A percentile compares a stretch with the other conserved stretches of the same genome.
These are phyloP conservation scores for Lotmaria passim DNA, from an alignment of 208 protist genomes.

Conservation along the genomic window DNA sequence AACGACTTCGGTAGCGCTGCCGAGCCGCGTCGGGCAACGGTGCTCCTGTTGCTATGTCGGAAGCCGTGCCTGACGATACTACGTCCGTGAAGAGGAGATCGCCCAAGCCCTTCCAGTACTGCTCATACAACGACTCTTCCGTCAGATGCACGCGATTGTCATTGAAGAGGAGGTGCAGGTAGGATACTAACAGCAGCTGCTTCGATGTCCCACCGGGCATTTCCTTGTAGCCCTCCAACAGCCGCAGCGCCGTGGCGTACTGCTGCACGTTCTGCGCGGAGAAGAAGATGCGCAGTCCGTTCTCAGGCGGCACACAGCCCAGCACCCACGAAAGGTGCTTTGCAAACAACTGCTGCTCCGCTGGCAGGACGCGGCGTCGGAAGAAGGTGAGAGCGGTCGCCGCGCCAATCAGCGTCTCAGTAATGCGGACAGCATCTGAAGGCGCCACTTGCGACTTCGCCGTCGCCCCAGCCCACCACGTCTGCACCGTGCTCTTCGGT, in stretches of 20 bases:
- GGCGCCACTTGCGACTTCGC: neutral
- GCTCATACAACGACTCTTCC: conserved; percentile 23
- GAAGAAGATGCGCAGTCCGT: conserved; percentile 25
- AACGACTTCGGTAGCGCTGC: conserved; percentile 24
- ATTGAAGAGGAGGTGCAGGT: conserved; percentile 14
- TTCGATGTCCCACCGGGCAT: neutral
- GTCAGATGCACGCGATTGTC: conserved; percentile 14
- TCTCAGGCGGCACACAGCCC: conserved; percentile 15
- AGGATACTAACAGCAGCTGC: conserved; percentile 21
- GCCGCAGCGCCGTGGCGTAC: conserved; percentile 12
- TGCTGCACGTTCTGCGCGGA: conserved; percentile 19
- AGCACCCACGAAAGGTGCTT: conserved; percentile 29
- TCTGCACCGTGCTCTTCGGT: conserved; percentile 7
- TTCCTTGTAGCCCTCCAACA: conserved; percentile 16
- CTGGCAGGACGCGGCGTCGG: conserved; percentile 10
- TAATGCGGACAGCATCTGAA: too few species aligned
- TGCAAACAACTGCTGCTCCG: conserved; percentile 16
- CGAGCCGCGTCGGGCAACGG: neutral
- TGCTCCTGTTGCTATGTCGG: too few species aligned
- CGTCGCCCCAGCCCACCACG: neutral
- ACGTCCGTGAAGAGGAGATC: conserved; percentile 31
- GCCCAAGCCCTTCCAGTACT: conserved; percentile 27
- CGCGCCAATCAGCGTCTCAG: conserved; percentile 5
- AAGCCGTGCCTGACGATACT: neutral
- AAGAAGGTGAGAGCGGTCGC: conserved; percentile 33